A percentile compares a stretch with the other conserved stretches of the same genome.
Evolutionary conservation across 2,329 filamentous ascomycete genomes (phyloP).

Genomic region (Pestalotiopsis sp.): DNA sequence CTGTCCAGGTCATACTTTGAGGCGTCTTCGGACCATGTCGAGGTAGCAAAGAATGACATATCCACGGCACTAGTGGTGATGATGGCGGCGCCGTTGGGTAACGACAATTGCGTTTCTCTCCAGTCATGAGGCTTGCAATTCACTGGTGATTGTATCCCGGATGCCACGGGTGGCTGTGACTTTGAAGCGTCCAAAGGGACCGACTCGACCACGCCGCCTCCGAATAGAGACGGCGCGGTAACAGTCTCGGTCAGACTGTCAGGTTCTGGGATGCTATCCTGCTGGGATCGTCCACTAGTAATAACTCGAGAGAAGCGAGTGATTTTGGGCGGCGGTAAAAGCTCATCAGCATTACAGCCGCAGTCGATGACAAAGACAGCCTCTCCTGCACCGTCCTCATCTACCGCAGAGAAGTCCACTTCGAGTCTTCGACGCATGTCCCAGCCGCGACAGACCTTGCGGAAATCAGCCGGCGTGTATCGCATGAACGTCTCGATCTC

Average conservation of each 20-base stretch:
- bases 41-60: slow-evolving; percentile 68
- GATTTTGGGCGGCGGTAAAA: slow-evolving; percentile 39
- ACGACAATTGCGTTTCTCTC: slow-evolving; percentile 61
- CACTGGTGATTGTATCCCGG: slow-evolving; percentile 23
- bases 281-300: slow-evolving; percentile 14
- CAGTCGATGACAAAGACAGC: slow-evolving; percentile 73
- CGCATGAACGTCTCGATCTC: slow-evolving; percentile 79
- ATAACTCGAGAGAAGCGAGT: slow-evolving; percentile 44
- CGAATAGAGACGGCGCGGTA: slow-evolving; percentile 31
- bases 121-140: slow-evolving; percentile 58
- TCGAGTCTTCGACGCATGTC: slow-evolving; percentile 86
- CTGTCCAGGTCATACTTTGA: slow-evolving; percentile 57
- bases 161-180: slow-evolving; percentile 20
- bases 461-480: slow-evolving; percentile 76
- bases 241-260: slow-evolving; percentile 13
- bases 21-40: slow-evolving; percentile 79
- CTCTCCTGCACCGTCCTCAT: slow-evolving; percentile 77
- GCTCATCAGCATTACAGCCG: slow-evolving; percentile 61
- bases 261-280: slow-evolving; percentile 3
- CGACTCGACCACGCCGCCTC: slow-evolving; percentile 21
- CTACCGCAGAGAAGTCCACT: slow-evolving; percentile 86
- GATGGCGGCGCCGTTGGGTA: slow-evolving; percentile 61
- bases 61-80: slow-evolving; percentile 76
- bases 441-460: slow-evolving; percentile 79
- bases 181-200: slow-evolving; percentile 19